phyloP scores from a whole-genome alignment of 805 yeast genomes.

The Cephaloascus albidus region DNA sequence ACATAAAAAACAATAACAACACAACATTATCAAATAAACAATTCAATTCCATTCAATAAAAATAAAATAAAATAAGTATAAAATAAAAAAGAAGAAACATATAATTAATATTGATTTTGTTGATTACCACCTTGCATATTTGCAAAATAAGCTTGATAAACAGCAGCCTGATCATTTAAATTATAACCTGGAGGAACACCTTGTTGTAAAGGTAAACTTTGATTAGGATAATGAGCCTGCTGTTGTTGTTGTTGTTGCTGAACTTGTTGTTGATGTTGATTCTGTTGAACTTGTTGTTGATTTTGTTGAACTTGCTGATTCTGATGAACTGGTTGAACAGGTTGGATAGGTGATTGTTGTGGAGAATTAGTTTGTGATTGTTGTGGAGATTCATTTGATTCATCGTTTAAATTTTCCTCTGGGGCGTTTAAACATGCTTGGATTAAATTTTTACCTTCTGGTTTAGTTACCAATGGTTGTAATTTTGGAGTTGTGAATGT shows the following conservation, averaged over 20 bases:
- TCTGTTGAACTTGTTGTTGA: constrained; percentile 15
- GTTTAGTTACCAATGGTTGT: constrained; percentile 94
- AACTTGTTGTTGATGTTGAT: constrained; percentile 15
- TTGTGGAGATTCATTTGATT: constrained; percentile 45
- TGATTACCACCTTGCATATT: constrained; percentile 49
- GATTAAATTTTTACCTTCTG: constrained; percentile 93
- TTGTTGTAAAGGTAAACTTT: constrained; percentile 23
- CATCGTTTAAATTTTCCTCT: constrained; percentile 68
- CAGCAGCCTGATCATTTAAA: constrained; percentile 44
- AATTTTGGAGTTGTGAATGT: constrained; percentile 98
- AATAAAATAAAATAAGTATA: too few species aligned
- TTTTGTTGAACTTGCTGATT: constrained; percentile 9
- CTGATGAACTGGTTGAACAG: constrained; percentile 14
- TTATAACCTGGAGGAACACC: constrained; percentile 39
- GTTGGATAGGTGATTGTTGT: constrained; percentile 5
- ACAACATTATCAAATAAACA: too few species aligned
- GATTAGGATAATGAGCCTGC: constrained; percentile 2
- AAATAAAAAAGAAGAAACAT: too few species aligned
- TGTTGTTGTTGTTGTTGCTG: constrained; percentile 20
- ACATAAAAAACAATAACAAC: too few species aligned
- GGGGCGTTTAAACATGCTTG: constrained; percentile 97
- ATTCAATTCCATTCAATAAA: too few species aligned
- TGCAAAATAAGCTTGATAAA: constrained; percentile 56
- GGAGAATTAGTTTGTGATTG: constrained; percentile 30
- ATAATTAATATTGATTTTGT: constrained; percentile 43